These are phyloP conservation scores for Suillus fuscotomentosus DNA, from an alignment of 768 basidiomycete genomes.

Conservation along the genomic window DNA sequence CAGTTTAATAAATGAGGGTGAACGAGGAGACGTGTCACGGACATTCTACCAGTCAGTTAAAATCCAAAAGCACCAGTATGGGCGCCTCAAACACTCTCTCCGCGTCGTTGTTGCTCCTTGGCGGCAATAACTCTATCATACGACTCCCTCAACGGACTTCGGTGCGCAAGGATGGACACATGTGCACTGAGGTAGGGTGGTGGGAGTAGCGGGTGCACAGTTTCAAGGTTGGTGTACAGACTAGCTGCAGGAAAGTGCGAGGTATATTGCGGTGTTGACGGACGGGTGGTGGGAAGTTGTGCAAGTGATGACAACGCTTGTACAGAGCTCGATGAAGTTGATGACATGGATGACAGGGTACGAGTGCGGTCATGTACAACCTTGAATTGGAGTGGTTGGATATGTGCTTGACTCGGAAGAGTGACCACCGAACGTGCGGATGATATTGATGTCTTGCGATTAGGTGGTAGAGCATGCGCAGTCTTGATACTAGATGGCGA, in stretches of 20 bases:
- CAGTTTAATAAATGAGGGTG: not conserved
- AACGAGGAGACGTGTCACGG: not conserved
- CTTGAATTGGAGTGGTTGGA: slow-evolving; percentile 31
- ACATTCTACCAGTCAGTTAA: slow-evolving; percentile 2
- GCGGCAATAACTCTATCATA: slow-evolving; percentile 65
- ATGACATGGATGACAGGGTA: slow-evolving; percentile 57
- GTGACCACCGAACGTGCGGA: slow-evolving; percentile 61
- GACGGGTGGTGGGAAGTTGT: slow-evolving; percentile 45
- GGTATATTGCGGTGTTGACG: slow-evolving; percentile 43
- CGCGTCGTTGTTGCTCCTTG: slow-evolving; percentile 38
- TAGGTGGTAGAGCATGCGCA: slow-evolving; percentile 28
- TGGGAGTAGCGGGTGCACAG: slow-evolving; percentile 69
- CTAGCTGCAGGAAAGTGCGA: slow-evolving; percentile 66
- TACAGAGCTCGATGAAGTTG: slow-evolving; percentile 42
- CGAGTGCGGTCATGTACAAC: slow-evolving; percentile 45
- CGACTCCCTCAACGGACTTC: slow-evolving; percentile 67
- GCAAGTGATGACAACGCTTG: slow-evolving; percentile 57
- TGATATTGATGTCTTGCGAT: slow-evolving; percentile 54
- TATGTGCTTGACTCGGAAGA: slow-evolving; percentile 42
- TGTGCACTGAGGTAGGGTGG: slow-evolving; percentile 71
- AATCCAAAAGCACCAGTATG: not conserved
- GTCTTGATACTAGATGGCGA: slow-evolving; percentile 41
- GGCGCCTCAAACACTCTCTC: slow-evolving; percentile 1
- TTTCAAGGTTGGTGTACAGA: slow-evolving; percentile 52
- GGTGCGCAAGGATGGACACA: slow-evolving; percentile 62